Evolutionary conservation across 106 monocot species (phyloP), one percentile per base, ranked within the genome.

Genomic region (Vanilla planifolia): DNA sequence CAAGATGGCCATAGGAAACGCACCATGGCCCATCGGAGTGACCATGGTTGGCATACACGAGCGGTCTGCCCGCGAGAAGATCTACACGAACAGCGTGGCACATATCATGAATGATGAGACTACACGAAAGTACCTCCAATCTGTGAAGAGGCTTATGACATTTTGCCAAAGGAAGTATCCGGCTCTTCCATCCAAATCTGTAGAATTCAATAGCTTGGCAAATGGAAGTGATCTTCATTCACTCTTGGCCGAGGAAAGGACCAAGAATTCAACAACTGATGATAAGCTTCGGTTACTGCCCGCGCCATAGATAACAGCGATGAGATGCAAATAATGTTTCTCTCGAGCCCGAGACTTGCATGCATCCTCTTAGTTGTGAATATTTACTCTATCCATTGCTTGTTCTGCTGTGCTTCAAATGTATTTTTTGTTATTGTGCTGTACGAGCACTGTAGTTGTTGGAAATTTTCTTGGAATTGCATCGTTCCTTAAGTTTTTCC

Each of bases 41-140:
- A 95, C 95, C 59, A 95, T 95, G 95, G 95, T 95, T 72, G 95
- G 95, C 22, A 95, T 95, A 67, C 95, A 95, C 46, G 95, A 95
- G 78, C 80, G 95, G 28, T 95, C 95, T 5, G 95, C 95, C 6
- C 89, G 95, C 8, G 95, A 95, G 71, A 95, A 95, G 61, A 95
- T 95, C 62, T 79, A 95, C 80, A 95, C 95, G 0, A 95, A 90
- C 60, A 95, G 95, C 66, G 95, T 95, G 37, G 94, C 94, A 1
- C 94, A 95, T 72, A 95, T 95, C 69, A 95, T 95, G 94, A 95
- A 95, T 16, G 95, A 95, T 17, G 95, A 95, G 67, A 95, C 95
- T 0, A 95, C 95, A 34, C 83, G 95, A 13, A 95, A 95, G 65
- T 95, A 95, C 60, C 52, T 95, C 30, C 95, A 95, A 60, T 90